Base-by-base conservation (phyloP, 1,284 basidiomycete genomes). In the Chondrostereum purpureum region DNA sequence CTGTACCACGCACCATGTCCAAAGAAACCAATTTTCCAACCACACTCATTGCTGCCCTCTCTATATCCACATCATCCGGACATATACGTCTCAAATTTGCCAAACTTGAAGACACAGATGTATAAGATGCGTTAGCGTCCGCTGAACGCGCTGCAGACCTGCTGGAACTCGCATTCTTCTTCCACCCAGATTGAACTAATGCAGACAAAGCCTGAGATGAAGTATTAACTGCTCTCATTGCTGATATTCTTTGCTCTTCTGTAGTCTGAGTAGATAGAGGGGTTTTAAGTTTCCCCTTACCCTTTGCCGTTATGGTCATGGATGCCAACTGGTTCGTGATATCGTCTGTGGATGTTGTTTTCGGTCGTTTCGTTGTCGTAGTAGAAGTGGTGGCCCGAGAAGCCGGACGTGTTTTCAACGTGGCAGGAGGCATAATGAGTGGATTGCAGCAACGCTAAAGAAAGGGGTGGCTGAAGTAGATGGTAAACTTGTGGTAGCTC, bases 11-110 rank as follows among this genome's bases (percentile, higher is more conserved):
- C 55, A 86, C 83, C 76, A 83, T 66, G 50, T 85, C 82, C 40
- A 88, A 58, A 20, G 70, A 55, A 13, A 87, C 64, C 0, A 88
- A 61, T 56, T 86, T 88, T 8, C 75, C 78, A 4, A 77, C 57
- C 3, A 88, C 62, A 50, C 78, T 81, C 42, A 72, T 72, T 1
- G 82, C 84, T 0, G 83, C 83, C 33, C 81, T 70, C 60, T 89
- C 88, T 2, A 87, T 70, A 53, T 88, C 81, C 13, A 84, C n/a
- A 49, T 75, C 72, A 2, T 62, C 65, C 0, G 70, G 64, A 20
- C 58, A 64, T 12, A 76, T 44, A n/a, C 58, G 57, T 39, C 83
- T 66, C 27, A 87, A 59, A 1, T 59, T 54, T 1, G 51, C 51
- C 5, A 86, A 57, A 44, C 74, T 66, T 38, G 65, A 68, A 5